Evolutionary conservation across 768 basidiomycete species (phyloP), one percentile per base, ranked within the genome.

Genomic region (Udeniomyces megalosporus): DNA sequence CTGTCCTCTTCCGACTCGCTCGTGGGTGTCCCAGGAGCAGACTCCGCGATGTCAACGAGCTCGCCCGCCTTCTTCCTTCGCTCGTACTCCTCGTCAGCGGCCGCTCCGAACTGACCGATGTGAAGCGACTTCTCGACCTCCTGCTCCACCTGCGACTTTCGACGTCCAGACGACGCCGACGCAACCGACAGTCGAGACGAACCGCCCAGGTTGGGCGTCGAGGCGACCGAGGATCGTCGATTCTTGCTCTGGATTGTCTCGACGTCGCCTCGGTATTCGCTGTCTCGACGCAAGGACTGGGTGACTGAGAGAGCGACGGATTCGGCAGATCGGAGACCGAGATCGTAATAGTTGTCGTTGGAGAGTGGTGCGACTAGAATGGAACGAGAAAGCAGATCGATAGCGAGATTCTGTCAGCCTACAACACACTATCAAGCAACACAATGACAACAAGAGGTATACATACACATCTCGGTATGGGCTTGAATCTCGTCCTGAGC

Each of bases 401-500:
- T 12, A 11, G 26, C 6, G 14, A 10, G 42, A 35, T 3, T 8
- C 28, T 34, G 42, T 29, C n/a, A 29, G 38, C 0, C 17, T 8
- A 20, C 14, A 15, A 3, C 17, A 29, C 28, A 14, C 7, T 14
- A 3, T 24, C 26, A 52, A 42, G 3, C 1, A 14, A 24, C 11
- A 38, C 7, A 14, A 22, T 7, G 28, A 12, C 28, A 42, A 45
- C 24, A 38, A 17, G 42, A 52, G 28, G 15, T n/a, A 44, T 3
- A 57, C 62, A 5, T 35, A 63, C 62, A 96, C 85, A 96, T 93
- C 35, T 83, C 83, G 38, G 81, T 86, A 70, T 96, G 91, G 6
- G 88, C 90, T 62, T 84, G 77, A 10, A 92, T 74, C 72, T 93
- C 90, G 69, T 90, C 85, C 26, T 77, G 64, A 0, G 84, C 85